phyloP scores from a whole-genome alignment of 768 basidiomycete species.

The Boletus bicolor region DNA sequence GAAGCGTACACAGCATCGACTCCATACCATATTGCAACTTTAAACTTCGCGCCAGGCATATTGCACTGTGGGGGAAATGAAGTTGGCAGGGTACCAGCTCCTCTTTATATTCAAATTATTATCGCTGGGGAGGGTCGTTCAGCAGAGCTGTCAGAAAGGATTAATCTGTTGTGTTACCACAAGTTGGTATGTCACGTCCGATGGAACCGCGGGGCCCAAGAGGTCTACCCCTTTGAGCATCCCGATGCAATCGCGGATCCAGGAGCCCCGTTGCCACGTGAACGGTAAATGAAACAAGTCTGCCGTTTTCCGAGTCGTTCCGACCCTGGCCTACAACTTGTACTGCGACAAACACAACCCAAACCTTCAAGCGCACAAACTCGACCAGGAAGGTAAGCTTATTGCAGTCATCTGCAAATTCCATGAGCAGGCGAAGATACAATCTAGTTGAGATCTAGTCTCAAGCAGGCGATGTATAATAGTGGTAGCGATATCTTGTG shows the following conservation, averaged over 20 bases:
- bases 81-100: not conserved
- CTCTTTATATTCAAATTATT: not conserved
- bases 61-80: not conserved
- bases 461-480: not conserved
- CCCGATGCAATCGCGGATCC: constrained; percentile 26
- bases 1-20: not conserved
- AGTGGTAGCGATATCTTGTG: not conserved
- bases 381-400: not conserved
- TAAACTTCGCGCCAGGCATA: constrained; percentile 25
- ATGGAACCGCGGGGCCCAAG: constrained; percentile 20
- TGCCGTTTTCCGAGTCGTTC: not conserved
- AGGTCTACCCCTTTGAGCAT: not conserved
- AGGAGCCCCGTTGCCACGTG: not conserved
- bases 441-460: not conserved
- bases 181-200: constrained; percentile 11
- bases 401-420: not conserved
- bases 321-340: not conserved
- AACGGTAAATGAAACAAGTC: not conserved
- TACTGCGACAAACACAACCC: not conserved
- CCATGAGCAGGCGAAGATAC: not conserved
- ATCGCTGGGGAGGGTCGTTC: not conserved
- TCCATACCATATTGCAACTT: constrained; percentile 28
- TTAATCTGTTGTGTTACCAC: not conserved
- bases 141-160: not conserved
- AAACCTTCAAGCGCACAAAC: not conserved